These are phyloP conservation scores for Juglanconis juglandina DNA, from an alignment of 2,329 filamentous ascomycete genomes.

Conservation along the genomic window DNA sequence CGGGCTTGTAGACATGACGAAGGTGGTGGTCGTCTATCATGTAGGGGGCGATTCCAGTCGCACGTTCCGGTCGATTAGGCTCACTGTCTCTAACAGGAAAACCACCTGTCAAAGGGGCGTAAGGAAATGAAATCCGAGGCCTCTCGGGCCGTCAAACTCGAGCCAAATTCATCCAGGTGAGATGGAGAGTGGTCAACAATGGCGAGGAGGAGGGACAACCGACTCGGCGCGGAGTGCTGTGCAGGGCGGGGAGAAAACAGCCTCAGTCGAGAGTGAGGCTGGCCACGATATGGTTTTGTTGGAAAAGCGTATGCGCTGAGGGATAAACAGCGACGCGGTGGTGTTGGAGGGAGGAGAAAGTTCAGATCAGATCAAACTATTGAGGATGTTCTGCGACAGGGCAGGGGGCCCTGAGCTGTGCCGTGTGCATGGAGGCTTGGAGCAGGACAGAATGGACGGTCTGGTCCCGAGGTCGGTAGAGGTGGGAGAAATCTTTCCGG, in stretches of 20 bases:
- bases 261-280: not conserved
- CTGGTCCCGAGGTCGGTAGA: not conserved
- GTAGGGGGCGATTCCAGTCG: conserved; percentile 44
- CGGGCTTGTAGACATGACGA: conserved; percentile 40
- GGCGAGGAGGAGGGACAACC: not conserved
- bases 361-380: conserved; percentile 17
- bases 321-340: not conserved
- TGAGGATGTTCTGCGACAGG: conserved; percentile 14
- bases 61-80: conserved; percentile 24
- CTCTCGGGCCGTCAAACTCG: conserved; percentile 38
- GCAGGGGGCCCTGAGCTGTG: conserved; percentile 6
- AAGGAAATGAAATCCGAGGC: conserved; percentile 29
- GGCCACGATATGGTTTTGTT: conserved; percentile 12
- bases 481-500: not conserved
- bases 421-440: conserved; percentile 3
- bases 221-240: not conserved
- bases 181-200: not conserved
- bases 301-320: not conserved
- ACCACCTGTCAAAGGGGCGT: conserved; percentile 26
- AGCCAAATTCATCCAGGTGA: conserved; percentile 37
- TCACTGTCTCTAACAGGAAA: conserved; percentile 21
- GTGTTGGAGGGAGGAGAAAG: conserved; percentile 8
- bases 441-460: not conserved
- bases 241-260: not conserved
- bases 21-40: conserved; percentile 5